These are phyloP conservation scores for Planoprotostelium fungivorum DNA, from an alignment of 78 protist genomes.

Conservation along the genomic window DNA sequence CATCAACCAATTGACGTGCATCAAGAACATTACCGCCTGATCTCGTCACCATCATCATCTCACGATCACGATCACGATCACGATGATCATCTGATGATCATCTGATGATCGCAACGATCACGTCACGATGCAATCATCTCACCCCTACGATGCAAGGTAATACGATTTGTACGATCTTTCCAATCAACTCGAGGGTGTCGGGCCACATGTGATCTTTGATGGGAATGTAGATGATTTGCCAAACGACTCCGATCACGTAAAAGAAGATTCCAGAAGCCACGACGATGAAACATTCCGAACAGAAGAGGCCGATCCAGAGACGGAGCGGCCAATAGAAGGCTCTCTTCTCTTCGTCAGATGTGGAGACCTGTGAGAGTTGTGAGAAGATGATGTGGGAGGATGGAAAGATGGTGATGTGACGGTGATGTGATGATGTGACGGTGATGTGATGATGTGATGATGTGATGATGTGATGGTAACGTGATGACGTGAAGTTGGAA, in stretches of 20 bases:
- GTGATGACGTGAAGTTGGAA: too few species aligned
- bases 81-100: too few species aligned
- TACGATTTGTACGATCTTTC: neutral
- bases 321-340: neutral
- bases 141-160: neutral
- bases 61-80: too few species aligned
- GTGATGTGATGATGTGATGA: too few species aligned
- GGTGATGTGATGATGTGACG: too few species aligned
- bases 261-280: neutral
- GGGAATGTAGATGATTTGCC: neutral
- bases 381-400: too few species aligned
- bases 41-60: too few species aligned
- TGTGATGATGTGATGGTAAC: too few species aligned
- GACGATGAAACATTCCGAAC: neutral
- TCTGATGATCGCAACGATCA: neutral
- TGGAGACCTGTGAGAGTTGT: too few species aligned
- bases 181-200: neutral
- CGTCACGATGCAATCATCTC: neutral
- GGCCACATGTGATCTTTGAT: neutral
- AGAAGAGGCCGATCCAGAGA: neutral
- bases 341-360: neutral
- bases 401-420: too few species aligned
- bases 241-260: neutral
- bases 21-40: neutral
- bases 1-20: neutral